Conservation (phyloP, 1,139 yeast species). For the Candida pseudocylindracea region DNA sequence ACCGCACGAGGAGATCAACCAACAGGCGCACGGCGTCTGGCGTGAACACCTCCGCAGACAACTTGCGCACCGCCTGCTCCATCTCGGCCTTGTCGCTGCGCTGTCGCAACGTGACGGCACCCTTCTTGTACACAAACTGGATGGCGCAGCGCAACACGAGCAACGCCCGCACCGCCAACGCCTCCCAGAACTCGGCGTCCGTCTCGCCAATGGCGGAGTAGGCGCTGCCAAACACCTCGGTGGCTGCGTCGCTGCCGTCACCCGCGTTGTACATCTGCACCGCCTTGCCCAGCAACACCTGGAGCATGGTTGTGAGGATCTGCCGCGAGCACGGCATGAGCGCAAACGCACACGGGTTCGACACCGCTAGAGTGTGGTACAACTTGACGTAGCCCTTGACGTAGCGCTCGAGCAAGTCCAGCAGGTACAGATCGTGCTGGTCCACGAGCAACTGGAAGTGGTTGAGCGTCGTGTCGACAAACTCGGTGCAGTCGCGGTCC, state of each 20-base stretch:
- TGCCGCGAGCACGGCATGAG: constrained; percentile 42
- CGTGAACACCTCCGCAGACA: constrained; percentile 35
- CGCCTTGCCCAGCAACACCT: constrained; percentile 42
- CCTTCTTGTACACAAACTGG: constrained; percentile 38
- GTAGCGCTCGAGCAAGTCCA: constrained; percentile 45
- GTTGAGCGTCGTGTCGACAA: constrained; percentile 29
- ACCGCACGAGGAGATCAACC: constrained; percentile 41
- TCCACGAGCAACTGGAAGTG: constrained; percentile 37
- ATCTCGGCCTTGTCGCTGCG: constrained; percentile 42
- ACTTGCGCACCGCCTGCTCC: constrained; percentile 25
- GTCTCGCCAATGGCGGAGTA: constrained; percentile 7
- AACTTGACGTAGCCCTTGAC: constrained; percentile 60
- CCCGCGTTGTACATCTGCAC: constrained; percentile 24
- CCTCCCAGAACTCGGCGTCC: constrained; percentile 52
- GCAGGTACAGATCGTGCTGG: constrained; percentile 26
- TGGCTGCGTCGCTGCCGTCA: too few species aligned
- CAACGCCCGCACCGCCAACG: constrained; percentile 49
- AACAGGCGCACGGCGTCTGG: constrained; percentile 29
- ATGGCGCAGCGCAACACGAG: constrained; percentile 42
- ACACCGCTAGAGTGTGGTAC: constrained; percentile 29
- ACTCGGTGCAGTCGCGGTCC: constrained; percentile 32
- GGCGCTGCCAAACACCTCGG: not conserved
- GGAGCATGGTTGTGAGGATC: constrained; percentile 33
- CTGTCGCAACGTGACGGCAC: constrained; percentile 42
- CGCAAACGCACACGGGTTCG: constrained; percentile 52